Evolutionary conservation across 164 flowering plant species (phyloP).

Genomic region (Taxillus chinensis): DNA sequence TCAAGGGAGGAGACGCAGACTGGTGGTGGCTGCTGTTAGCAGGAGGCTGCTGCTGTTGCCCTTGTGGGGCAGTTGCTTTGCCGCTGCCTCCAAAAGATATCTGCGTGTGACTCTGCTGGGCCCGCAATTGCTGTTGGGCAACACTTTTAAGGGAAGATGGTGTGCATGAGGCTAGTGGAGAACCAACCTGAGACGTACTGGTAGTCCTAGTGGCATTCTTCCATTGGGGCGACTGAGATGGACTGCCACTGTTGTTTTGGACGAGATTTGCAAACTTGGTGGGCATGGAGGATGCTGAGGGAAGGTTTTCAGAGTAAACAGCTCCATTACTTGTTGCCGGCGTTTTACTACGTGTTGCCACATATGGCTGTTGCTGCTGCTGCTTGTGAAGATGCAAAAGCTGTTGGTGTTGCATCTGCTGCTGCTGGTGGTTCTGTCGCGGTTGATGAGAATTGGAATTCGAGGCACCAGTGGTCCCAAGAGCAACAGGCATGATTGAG

Average conservation of each 20-base stretch:
- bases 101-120: slow-evolving; percentile 53
- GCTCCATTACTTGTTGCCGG: slow-evolving; percentile 39
- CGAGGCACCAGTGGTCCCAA: slow-evolving; percentile 16
- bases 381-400: slow-evolving; percentile 27
- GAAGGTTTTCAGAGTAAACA: slow-evolving; percentile 46
- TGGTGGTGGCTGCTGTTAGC: slow-evolving; percentile 16
- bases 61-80: slow-evolving; percentile 24
- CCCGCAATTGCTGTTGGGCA: slow-evolving; percentile 50
- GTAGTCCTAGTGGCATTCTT: slow-evolving; percentile 39
- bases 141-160: slow-evolving; percentile 44
- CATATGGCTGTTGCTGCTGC: slow-evolving; percentile 33
- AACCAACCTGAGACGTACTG: slow-evolving; percentile 28
- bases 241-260: slow-evolving; percentile 34
- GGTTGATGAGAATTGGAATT: slow-evolving; percentile 37
- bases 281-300: slow-evolving; percentile 35
- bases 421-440: slow-evolving; percentile 15
- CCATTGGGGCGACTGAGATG: slow-evolving; percentile 71
- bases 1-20: slow-evolving; percentile 40
- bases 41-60: slow-evolving; percentile 36
- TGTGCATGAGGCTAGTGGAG: slow-evolving; percentile 24
- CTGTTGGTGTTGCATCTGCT: slow-evolving; percentile 18
- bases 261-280: slow-evolving; percentile 57
- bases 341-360: slow-evolving; percentile 32
- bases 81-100: slow-evolving; percentile 65
- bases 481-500: slow-evolving; percentile 18